Conservation (phyloP, 345 rosid genomes). For the Physaria fendleri region DNA sequence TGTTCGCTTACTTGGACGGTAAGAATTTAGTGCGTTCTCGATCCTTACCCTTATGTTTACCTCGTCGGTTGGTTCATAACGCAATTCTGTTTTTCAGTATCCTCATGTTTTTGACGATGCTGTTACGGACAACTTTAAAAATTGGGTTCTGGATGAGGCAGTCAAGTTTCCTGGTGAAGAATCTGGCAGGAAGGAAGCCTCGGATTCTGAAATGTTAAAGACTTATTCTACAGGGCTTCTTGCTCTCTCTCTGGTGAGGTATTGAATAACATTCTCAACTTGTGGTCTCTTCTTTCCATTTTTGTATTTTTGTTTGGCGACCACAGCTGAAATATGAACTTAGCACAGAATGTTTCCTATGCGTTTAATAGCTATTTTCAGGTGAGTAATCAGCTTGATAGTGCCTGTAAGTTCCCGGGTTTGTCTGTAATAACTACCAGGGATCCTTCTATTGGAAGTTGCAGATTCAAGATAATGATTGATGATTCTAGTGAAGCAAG, state of each 20-base stretch:
- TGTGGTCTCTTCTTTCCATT: slow-evolving; percentile 8
- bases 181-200: slow-evolving; percentile 50
- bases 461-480: slow-evolving; percentile 55
- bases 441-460: slow-evolving; percentile 52
- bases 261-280: slow-evolving; percentile 15
- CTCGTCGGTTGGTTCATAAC: slow-evolving; percentile 1
- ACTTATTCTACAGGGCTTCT: slow-evolving; percentile 91
- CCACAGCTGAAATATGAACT: slow-evolving; percentile 8
- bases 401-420: slow-evolving; percentile 51
- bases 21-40: background rate
- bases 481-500: slow-evolving; percentile 8
- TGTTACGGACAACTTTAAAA: slow-evolving; percentile 65
- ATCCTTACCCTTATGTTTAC: background rate
- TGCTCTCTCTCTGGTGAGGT: slow-evolving; percentile 78
- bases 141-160: slow-evolving; percentile 83
- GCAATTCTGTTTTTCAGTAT: slow-evolving; percentile 41
- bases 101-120: slow-evolving; percentile 90
- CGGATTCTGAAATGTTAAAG: slow-evolving; percentile 79
- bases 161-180: slow-evolving; percentile 52
- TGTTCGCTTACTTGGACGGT: slow-evolving; percentile 83
- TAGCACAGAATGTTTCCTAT: slow-evolving; percentile 53
- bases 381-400: slow-evolving; percentile 45
- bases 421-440: slow-evolving; percentile 32
- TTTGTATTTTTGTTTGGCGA: background rate
- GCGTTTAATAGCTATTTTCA: slow-evolving; percentile 67